Percentiles rank a stretch among this genome's conserved stretches.
phyloP scores from a whole-genome alignment of 306 rosid species.

The Lathyrus aphaca region DNA sequence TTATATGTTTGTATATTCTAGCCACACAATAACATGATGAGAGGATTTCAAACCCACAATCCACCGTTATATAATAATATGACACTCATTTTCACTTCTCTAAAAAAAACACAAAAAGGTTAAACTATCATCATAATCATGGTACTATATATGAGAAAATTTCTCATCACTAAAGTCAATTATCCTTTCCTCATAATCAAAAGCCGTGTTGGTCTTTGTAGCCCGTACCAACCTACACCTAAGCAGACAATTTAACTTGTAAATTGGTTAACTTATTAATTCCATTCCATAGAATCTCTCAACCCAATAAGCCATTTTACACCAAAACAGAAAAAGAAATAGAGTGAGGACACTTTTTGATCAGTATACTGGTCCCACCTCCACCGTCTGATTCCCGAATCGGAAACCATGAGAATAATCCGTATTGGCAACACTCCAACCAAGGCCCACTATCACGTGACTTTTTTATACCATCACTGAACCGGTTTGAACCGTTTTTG shows the following conservation, averaged over 20 bases:
- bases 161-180: slow-evolving; percentile 23
- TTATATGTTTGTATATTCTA: no score
- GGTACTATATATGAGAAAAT: neutral
- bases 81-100: neutral
- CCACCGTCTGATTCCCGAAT: slow-evolving; percentile 45
- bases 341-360: slow-evolving; percentile 12
- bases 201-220: slow-evolving; percentile 14
- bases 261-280: slow-evolving; percentile 32
- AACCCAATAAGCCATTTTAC: neutral
- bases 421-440: slow-evolving; percentile 12
- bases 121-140: neutral
- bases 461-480: neutral
- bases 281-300: slow-evolving; percentile 33
- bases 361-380: slow-evolving; percentile 32
- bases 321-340: slow-evolving; percentile 3
- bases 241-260: slow-evolving; percentile 41
- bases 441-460: slow-evolving; percentile 48
- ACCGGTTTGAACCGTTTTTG: slow-evolving; percentile 29
- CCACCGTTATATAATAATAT: neutral
- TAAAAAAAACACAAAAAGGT: no score
- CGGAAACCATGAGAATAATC: slow-evolving; percentile 25
- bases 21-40: neutral
- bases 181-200: slow-evolving; percentile 36
- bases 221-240: slow-evolving; percentile 23
- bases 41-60: no score